A percentile compares a stretch with the other conserved stretches of the same genome.
phyloP scores from a whole-genome alignment of 2,329 filamentous ascomycete genomes.

The Plenodomus biglobosus region DNA sequence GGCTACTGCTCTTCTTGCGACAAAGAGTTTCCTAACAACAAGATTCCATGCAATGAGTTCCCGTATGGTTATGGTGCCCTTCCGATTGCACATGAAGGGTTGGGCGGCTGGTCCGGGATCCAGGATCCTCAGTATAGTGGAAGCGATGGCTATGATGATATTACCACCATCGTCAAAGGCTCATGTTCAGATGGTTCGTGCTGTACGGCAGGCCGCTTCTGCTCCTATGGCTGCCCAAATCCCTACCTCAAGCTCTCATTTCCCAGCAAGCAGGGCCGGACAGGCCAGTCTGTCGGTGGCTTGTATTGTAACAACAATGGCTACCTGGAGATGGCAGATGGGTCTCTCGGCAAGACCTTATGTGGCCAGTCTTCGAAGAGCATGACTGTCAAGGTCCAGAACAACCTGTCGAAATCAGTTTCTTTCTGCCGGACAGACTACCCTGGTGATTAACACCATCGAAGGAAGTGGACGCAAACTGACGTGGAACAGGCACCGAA shows the following conservation, averaged over 20 bases:
- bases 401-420: constrained; percentile 67
- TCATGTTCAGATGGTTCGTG: constrained; percentile 56
- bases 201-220: constrained; percentile 68
- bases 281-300: constrained; percentile 84
- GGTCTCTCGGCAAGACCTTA: constrained; percentile 62
- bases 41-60: constrained; percentile 70
- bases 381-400: constrained; percentile 67
- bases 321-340: constrained; percentile 67
- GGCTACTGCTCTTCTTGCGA: constrained; percentile 56
- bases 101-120: constrained; percentile 78
- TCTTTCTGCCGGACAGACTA: constrained; percentile 94
- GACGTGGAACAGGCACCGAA: constrained; percentile 62
- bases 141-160: constrained; percentile 51
- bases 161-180: constrained; percentile 67
- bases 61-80: constrained; percentile 81
- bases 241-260: constrained; percentile 94
- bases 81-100: constrained; percentile 65
- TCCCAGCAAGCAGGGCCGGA: constrained; percentile 74
- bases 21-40: constrained; percentile 72
- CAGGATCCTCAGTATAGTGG: constrained; percentile 55
- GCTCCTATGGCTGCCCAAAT: constrained; percentile 89
- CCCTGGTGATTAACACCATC: constrained; percentile 61
- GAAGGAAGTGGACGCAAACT: constrained; percentile 2
- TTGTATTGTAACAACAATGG: constrained; percentile 79
- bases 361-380: constrained; percentile 73